A percentile compares a stretch with the other conserved stretches of the same genome.
phyloP scores from a whole-genome alignment of 2,329 filamentous ascomycete genomes.

The Fusarium pseudonygamai region DNA sequence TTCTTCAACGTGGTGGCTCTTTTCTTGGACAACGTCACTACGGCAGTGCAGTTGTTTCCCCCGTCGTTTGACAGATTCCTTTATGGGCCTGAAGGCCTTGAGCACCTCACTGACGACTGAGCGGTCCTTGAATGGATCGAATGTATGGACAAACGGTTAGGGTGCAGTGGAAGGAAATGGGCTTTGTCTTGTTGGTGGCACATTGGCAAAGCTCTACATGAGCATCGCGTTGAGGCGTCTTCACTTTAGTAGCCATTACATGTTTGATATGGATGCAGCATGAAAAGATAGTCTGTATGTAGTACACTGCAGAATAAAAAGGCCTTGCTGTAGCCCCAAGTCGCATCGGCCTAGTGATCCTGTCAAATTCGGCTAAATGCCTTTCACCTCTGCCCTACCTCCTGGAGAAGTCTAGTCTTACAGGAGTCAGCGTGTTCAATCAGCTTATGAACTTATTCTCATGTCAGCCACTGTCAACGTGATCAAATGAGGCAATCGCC shows the following conservation, averaged over 20 bases:
- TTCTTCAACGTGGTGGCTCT: neutral
- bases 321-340: accelerated
- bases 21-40: neutral
- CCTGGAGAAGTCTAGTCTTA: neutral
- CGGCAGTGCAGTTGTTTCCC: neutral
- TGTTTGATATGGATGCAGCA: too few relatives aligned
- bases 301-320: too few relatives aligned
- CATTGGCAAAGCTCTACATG: accelerated
- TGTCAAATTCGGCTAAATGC: neutral
- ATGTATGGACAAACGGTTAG: accelerated
- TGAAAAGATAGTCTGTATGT: neutral
- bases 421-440: neutral
- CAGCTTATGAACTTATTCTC: too few relatives aligned
- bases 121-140: accelerated
- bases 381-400: too few relatives aligned
- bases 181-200: accelerated
- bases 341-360: accelerated
- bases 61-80: neutral
- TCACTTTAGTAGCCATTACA: too few relatives aligned
- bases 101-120: accelerated
- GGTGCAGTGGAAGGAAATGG: accelerated
- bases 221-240: neutral
- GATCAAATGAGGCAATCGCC: neutral
- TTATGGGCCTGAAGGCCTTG: neutral
- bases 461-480: too few relatives aligned